Base-by-base conservation (phyloP, 805 yeast species). In the Myxozyma mucilagina region DNA sequence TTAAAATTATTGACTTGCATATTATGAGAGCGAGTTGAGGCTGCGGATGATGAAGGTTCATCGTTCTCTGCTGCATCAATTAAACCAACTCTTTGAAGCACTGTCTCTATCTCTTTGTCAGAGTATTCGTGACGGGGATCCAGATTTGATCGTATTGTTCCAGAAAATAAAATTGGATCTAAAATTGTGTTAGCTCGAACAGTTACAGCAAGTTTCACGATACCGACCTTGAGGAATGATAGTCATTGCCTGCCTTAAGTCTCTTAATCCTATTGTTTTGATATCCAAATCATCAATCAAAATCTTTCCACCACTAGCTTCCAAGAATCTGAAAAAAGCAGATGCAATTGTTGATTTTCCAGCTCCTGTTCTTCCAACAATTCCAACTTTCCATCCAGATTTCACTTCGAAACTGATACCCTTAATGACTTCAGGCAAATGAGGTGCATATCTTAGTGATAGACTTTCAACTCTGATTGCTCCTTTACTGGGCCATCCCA, bases 211-310 rank as follows among this genome's bases (percentile, higher is more conserved):
- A 39, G 6, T 45, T 31, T 29, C 38, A 47, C 78, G 89, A 0
- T 87, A 90, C 1, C 96, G 94, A 67, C 90, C 96, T 73, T 90
- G 96, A 4, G 97, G 97, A 70, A 90, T 90, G 64, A 90, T 89
- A 1, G 91, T 82, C 39, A 90, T 77, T 63, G 82, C 82, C 16
- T 88, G 82, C 66, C 97, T 79, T 69, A 90, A 78, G 63, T 86
- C 87, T 57, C 76, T 75, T 44, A 90, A 78, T 0, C 96, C 96
- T 60, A 90, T 72, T 5, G 75, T 74, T 1, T 84, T 73, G 56
- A 86, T 86, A 69, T 89, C 85, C 39, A 87, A 70, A 4, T 85
- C 93, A 74, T 90, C 96, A 68, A 90, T 86, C 2, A 68, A 58
- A 50, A 90, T 83, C 11, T 67, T 61, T 13, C 89, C 88, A 8